These are phyloP conservation scores for Centaurea solstitialis DNA, from an alignment of 129 eudicot genomes.

Conservation along the genomic window DNA sequence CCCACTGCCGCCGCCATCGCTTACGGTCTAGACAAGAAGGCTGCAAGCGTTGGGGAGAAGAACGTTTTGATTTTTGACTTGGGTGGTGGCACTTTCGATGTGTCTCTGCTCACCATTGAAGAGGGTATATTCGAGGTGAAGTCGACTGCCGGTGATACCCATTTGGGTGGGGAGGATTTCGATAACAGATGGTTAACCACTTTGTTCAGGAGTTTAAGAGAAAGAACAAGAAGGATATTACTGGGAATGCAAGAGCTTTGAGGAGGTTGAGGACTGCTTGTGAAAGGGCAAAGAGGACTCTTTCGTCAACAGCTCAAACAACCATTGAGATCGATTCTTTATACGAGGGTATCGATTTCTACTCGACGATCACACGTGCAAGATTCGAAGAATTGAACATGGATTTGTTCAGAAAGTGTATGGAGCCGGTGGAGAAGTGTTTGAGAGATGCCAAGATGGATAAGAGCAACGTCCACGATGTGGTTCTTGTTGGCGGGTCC, in stretches of 20 bases:
- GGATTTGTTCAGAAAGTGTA: constrained; percentile 53
- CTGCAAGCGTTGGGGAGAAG: too few species aligned
- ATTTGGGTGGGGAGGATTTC: constrained; percentile 61
- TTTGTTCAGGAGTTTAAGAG: constrained; percentile 64
- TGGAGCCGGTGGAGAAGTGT: constrained; percentile 58
- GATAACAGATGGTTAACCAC: constrained; percentile 59
- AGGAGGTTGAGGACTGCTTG: too few species aligned
- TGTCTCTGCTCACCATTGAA: constrained; percentile 49
- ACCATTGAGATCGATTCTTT: too few species aligned
- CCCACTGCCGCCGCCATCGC: too few species aligned
- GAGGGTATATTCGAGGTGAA: constrained; percentile 55
- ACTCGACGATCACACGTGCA: too few species aligned
- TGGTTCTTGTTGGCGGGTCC: constrained; percentile 64
- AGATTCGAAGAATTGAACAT: constrained; percentile 54
- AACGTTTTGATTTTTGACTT: too few species aligned
- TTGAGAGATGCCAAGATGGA: constrained; percentile 45
- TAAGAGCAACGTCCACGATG: constrained; percentile 43
- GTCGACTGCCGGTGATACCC: constrained; percentile 61
- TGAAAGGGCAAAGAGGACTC: too few species aligned
- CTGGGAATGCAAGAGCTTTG: too few species aligned
- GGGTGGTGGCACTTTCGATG: constrained; percentile 67
- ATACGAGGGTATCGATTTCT: too few species aligned
- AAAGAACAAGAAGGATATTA: too few species aligned
- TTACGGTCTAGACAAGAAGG: too few species aligned
- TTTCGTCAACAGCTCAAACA: too few species aligned